Evolutionary conservation across 2,329 filamentous ascomycete species (phyloP), one percentile per base, ranked within the genome.

Genomic region (Cryphonectria parasitica): DNA sequence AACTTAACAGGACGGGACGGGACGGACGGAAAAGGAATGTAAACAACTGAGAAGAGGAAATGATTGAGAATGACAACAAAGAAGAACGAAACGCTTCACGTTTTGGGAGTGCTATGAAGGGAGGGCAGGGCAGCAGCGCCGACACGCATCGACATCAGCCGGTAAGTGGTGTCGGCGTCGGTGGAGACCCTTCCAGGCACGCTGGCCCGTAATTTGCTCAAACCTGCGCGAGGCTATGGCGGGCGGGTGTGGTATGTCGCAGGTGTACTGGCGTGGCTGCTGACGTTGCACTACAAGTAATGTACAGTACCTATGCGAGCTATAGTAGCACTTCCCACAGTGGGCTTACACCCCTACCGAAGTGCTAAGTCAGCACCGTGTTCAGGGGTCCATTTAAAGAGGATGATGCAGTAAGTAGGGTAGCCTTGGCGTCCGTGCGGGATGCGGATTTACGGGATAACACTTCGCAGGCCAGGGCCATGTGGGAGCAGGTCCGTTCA

Each of bases 191-290:
- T 34, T 34, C 36, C 39, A 25, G 22, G 61, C 17, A 39, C n/a
- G 39, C 61, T 45, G 61, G 25, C 43, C 41, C 13, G n/a, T 64
- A 64, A 64, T 64, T 36, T 64, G 62, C 63, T 64, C 63, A 64
- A 64, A 52, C 63, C 52, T 64, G 63, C 63, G 63, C 43, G n/a
- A 52, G 43, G 41, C 62, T 64, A 52, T 31, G 45, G n/a, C 39
- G 41, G 41, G 66, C 11, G 56, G 58, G 25, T 31, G 28, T 34
- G 22, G 25, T 28, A 28, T 66, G 64, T 56, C 43, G 64, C 64
- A 56, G 64, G 31, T 28, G 64, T 34, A 28, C 22, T 36, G 49
- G 49, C 49, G 49, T 54, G 49, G 49, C 43, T 45, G 6, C 43
- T 45, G 43, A 45, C 43, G 43, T 45, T 45, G 43, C 6, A 34